A percentile compares a stretch with the other conserved stretches of the same genome.
Evolutionary conservation across 768 basidiomycete species (phyloP).

Genomic region (Tylopilus rubrobrunneus): DNA sequence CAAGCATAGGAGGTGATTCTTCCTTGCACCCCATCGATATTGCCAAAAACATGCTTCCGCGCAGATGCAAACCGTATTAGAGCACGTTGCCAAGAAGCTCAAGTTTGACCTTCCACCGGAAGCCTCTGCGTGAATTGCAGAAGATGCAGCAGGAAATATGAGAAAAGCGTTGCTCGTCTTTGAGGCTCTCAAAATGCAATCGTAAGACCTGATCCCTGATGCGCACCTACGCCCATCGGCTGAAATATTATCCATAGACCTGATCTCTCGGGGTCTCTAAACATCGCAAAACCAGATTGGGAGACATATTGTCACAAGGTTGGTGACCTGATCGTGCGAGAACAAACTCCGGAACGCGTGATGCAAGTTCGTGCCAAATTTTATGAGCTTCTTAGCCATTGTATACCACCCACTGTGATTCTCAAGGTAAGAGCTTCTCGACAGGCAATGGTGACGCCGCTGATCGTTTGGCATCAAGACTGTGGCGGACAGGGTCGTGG

Average conservation of each 20-base stretch:
- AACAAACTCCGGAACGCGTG: constrained; percentile 85
- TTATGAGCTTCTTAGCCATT: constrained; percentile 94
- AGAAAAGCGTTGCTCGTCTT: constrained; percentile 92
- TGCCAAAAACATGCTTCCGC: background rate
- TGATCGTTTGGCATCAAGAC: constrained; percentile 52
- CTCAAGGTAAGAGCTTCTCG: constrained; percentile 61
- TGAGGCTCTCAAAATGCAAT: constrained; percentile 96
- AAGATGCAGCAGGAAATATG: constrained; percentile 84
- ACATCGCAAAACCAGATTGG: constrained; percentile 98
- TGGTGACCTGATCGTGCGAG: constrained; percentile 82
- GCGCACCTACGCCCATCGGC: background rate
- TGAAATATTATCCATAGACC: constrained; percentile 44
- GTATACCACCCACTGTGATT: constrained; percentile 90
- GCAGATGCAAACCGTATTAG: constrained; percentile 79
- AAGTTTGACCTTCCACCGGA: constrained; percentile 78
- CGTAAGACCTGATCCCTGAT: constrained; percentile 46
- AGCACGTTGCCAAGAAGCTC: constrained; percentile 76
- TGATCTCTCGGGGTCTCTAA: constrained; percentile 71
- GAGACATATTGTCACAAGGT: constrained; percentile 94
- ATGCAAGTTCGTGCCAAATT: constrained; percentile 92
- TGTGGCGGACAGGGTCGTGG: constrained; percentile 81
- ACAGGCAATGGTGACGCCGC: background rate
- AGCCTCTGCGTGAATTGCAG: constrained; percentile 69
- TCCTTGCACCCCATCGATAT: background rate
- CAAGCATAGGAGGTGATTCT: constrained; percentile 66